A percentile compares a stretch with the other conserved stretches of the same genome.
Conservation (phyloP, 208 protist species). For the Crithidia brevicula region DNA sequence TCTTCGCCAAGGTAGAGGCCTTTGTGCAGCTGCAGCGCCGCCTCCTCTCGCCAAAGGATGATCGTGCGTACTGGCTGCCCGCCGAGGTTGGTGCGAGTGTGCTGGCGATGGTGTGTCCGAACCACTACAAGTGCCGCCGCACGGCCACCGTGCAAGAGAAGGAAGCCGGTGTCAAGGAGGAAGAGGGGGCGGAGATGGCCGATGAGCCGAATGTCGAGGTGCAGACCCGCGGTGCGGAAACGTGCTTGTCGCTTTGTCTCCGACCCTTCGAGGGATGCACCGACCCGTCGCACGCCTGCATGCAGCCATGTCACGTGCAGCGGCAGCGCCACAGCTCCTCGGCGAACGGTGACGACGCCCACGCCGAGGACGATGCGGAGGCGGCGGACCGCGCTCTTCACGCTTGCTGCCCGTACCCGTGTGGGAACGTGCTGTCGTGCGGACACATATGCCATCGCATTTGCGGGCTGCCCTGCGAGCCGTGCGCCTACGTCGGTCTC, state of each 20-base stretch:
- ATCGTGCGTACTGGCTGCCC: conserved; percentile 73
- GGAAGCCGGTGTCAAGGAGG: conserved; percentile 11
- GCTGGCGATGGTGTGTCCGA: conserved; percentile 73
- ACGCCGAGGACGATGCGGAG: background rate
- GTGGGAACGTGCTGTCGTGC: conserved; percentile 57
- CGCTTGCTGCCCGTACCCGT: conserved; percentile 77
- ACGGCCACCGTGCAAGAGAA: conserved; percentile 55
- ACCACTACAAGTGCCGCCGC: conserved; percentile 71
- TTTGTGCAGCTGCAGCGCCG: conserved; percentile 64
- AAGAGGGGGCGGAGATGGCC: conserved; percentile 15
- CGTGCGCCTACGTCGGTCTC: conserved; percentile 76
- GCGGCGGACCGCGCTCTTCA: conserved; percentile 31
- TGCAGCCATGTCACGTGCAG: conserved; percentile 67
- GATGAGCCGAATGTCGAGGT: conserved; percentile 33
- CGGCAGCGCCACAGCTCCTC: background rate
- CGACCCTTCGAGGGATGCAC: conserved; percentile 63
- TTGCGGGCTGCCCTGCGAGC: conserved; percentile 72
- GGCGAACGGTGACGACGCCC: background rate
- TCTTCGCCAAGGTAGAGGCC: conserved; percentile 58
- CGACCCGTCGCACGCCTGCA: conserved; percentile 69
- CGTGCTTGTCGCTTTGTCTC: conserved; percentile 75
- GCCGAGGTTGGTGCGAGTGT: conserved; percentile 44
- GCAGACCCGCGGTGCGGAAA: conserved; percentile 46
- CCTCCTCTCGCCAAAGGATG: conserved; percentile 25
- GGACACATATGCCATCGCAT: conserved; percentile 70